Evolutionary conservation across 1,139 yeast genomes (phyloP).

Genomic region (Debaryomyces subglobosus): DNA sequence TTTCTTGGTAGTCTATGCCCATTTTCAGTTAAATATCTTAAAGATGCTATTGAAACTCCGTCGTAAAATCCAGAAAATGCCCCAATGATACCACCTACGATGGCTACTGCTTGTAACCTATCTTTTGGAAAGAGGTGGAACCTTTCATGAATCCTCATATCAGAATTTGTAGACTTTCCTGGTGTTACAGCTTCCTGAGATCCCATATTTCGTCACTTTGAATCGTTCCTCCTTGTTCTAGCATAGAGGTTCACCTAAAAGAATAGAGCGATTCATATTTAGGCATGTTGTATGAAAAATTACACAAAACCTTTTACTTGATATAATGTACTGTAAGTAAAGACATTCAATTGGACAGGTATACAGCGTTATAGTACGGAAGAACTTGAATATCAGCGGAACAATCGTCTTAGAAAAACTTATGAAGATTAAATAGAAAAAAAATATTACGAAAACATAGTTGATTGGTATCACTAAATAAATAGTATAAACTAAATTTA

Average conservation of each 20-base stretch:
- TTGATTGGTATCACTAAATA: constrained; percentile 1
- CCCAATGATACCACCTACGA: constrained; percentile 56
- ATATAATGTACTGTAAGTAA: neutral
- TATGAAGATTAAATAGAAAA: neutral
- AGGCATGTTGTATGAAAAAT: neutral
- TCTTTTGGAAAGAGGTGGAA: constrained; percentile 45
- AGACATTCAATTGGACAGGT: neutral
- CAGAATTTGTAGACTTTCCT: constrained; percentile 8
- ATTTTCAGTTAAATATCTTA: constrained; percentile 74
- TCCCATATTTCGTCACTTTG: constrained; percentile 3
- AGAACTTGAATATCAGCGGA: neutral
- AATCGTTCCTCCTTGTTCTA: neutral
- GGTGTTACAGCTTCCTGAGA: neutral
- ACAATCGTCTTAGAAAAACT: too few relatives aligned
- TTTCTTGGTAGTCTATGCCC: constrained; percentile 80
- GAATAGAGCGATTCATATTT: neutral
- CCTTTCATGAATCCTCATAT: constrained; percentile 33
- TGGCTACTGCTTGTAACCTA: constrained; percentile 35
- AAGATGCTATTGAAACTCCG: constrained; percentile 60
- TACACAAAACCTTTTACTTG: constrained; percentile 1
- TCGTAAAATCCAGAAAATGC: constrained; percentile 62
- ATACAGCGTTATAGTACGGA: neutral
- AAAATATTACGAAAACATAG: neutral
- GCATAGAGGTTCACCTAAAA: neutral
- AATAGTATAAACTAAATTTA: constrained; percentile 3